Percentiles rank a stretch among this genome's conserved stretches.
Conservation (phyloP, 1,284 basidiomycete species). For the Apiotrichum domesticum region DNA sequence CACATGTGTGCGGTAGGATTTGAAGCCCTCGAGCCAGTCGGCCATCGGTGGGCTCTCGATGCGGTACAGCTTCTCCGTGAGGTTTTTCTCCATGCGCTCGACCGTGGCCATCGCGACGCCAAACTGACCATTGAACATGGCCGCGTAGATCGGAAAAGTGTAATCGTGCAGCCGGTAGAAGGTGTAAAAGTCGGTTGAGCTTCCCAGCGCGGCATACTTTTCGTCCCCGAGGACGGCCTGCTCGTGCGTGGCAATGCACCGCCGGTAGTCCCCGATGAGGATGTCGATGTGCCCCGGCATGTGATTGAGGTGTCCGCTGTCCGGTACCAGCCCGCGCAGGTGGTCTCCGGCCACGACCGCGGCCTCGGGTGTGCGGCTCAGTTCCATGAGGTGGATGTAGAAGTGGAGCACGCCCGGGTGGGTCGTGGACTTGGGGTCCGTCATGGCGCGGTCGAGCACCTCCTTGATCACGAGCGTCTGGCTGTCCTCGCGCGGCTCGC, state of each 20-base stretch:
- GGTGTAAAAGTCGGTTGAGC: constrained; percentile 28
- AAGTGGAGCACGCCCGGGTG: constrained; percentile 40
- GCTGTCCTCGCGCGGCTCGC: constrained; percentile 15
- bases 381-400: constrained; percentile 42
- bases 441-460: constrained; percentile 28
- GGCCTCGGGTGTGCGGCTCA: constrained; percentile 32
- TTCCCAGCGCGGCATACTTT: constrained; percentile 22
- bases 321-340: constrained; percentile 32
- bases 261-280: constrained; percentile 39
- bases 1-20: constrained; percentile 28
- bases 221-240: constrained; percentile 32
- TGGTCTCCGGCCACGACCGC: constrained; percentile 30
- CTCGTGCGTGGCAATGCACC: constrained; percentile 28
- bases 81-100: constrained; percentile 28
- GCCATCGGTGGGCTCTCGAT: constrained; percentile 23
- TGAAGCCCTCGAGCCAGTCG: constrained; percentile 37
- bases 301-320: constrained; percentile 37
- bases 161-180: constrained; percentile 41
- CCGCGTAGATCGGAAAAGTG: constrained; percentile 35
- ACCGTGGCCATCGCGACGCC: constrained; percentile 23
- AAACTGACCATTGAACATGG: constrained; percentile 39
- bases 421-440: neutral
- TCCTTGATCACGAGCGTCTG: constrained; percentile 24
- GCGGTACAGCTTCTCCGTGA: constrained; percentile 25
- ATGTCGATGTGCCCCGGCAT: constrained; percentile 43